Conservation (phyloP, 495 filamentous ascomycete species). For the Podospora comata region DNA sequence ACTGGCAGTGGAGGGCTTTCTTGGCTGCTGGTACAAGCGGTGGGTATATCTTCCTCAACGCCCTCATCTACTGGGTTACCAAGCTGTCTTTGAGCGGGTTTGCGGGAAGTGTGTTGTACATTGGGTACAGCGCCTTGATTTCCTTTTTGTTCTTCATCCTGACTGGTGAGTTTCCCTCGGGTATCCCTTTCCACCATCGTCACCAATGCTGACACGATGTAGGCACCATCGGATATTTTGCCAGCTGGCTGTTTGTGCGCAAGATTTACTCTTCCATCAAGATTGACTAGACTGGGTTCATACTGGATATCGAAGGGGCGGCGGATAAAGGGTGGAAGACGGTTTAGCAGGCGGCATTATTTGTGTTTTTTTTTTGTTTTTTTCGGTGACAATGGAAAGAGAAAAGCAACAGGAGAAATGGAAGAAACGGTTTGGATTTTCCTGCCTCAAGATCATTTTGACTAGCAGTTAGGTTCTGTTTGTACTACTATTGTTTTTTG, state of each 20-base stretch:
- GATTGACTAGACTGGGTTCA: slow-evolving; percentile 61
- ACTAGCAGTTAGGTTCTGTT: not conserved
- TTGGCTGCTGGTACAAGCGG: slow-evolving; percentile 82
- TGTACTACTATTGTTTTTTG: not conserved
- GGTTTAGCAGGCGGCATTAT: not conserved
- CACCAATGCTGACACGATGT: slow-evolving; percentile 6
- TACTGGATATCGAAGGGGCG: not conserved
- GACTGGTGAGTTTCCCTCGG: slow-evolving; percentile 63
- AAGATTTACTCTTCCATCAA: slow-evolving; percentile 96
- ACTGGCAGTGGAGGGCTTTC: slow-evolving; percentile 98
- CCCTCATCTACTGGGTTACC: slow-evolving; percentile 81
- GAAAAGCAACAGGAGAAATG: slow-evolving; percentile 13
- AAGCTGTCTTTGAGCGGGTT: slow-evolving; percentile 80
- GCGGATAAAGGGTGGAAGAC: not conserved
- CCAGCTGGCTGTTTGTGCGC: slow-evolving; percentile 87
- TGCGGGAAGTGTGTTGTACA: slow-evolving; percentile 82
- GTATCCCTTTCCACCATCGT: not conserved
- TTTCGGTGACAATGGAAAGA: slow-evolving; percentile 7
- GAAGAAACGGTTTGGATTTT: slow-evolving; percentile 4
- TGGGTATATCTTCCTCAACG: slow-evolving; percentile 84
- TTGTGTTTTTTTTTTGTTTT: not conserved
- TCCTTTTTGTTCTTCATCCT: slow-evolving; percentile 90
- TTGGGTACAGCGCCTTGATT: slow-evolving; percentile 87
- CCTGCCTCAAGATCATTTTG: not conserved
- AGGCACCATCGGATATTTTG: slow-evolving; percentile 91